Evolutionary conservation across 2,329 filamentous ascomycete species (phyloP).

Genomic region (Hymenoscyphus linearis): DNA sequence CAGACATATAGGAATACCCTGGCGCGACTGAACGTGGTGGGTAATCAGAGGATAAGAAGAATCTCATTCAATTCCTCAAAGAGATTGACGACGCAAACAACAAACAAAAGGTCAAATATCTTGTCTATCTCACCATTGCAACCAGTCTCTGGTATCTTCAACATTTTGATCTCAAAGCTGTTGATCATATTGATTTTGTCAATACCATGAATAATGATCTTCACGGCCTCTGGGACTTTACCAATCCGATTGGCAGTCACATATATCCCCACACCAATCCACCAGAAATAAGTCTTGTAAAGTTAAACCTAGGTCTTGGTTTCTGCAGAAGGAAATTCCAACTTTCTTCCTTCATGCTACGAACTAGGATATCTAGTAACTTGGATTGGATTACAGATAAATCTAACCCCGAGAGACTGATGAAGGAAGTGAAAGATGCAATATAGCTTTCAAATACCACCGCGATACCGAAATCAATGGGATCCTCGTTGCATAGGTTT

Average conservation of each 20-base stretch:
- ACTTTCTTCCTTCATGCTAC: neutral
- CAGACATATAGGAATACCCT: neutral
- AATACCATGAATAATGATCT: neutral
- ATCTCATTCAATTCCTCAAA: neutral
- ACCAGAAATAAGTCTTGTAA: neutral
- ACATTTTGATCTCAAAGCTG: neutral
- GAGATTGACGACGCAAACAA: neutral
- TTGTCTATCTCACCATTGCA: neutral
- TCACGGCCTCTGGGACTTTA: neutral
- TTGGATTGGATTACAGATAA: neutral
- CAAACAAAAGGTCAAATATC: neutral
- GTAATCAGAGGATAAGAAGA: neutral
- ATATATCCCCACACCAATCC: neutral
- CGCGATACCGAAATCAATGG: neutral
- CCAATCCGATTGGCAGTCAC: neutral
- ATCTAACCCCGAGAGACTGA: neutral
- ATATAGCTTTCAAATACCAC: neutral
- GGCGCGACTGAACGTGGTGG: neutral
- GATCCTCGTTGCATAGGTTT: neutral
- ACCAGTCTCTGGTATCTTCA: neutral
- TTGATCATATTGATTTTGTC: neutral
- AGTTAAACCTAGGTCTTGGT: neutral
- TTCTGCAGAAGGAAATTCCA: neutral
- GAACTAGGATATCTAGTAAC: neutral
- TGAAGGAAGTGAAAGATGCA: neutral